Conservation (phyloP, 305 asterid genomes). For the Fraxinus ornus region DNA sequence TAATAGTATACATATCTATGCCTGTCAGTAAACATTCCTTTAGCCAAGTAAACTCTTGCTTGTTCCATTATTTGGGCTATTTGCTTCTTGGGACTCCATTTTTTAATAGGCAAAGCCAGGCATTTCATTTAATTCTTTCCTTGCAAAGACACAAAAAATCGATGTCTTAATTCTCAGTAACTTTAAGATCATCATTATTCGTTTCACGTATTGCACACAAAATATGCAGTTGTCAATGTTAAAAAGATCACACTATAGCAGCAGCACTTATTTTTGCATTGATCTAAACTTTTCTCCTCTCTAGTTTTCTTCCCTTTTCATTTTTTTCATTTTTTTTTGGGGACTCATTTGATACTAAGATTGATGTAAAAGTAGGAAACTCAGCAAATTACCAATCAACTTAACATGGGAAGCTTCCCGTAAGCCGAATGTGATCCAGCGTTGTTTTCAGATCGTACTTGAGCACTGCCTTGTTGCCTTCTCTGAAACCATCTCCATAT, state of each 20-base stretch:
- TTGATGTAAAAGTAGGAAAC: slow-evolving; percentile 22
- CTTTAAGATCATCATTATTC: not conserved
- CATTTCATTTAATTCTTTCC: not conserved
- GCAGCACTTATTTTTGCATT: slow-evolving; percentile 25
- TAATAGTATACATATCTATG: not conserved
- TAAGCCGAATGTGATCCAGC: slow-evolving; percentile 84
- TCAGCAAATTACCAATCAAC: slow-evolving; percentile 11
- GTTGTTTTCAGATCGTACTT: slow-evolving; percentile 78
- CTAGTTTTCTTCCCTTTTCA: not conserved
- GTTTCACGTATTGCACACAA: not conserved
- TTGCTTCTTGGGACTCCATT: not conserved
- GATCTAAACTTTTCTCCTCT: slow-evolving; percentile 2
- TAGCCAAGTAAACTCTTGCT: not conserved
- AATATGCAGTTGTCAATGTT: slow-evolving; percentile 22
- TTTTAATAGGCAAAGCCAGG: not conserved
- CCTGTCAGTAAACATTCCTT: not conserved
- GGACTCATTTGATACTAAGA: slow-evolving; percentile 20
- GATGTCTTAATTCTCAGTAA: not conserved
- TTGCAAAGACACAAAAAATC: not conserved
- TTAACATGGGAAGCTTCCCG: slow-evolving; percentile 76
- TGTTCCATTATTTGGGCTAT: not conserved
- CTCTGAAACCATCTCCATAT: slow-evolving; percentile 95
- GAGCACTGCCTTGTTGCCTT: slow-evolving; percentile 83
- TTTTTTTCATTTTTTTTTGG: not conserved
- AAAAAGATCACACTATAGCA: slow-evolving; percentile 14